These are phyloP conservation scores for Solanum arcanum DNA, from an alignment of 257 asterid species.

Conservation along the genomic window DNA sequence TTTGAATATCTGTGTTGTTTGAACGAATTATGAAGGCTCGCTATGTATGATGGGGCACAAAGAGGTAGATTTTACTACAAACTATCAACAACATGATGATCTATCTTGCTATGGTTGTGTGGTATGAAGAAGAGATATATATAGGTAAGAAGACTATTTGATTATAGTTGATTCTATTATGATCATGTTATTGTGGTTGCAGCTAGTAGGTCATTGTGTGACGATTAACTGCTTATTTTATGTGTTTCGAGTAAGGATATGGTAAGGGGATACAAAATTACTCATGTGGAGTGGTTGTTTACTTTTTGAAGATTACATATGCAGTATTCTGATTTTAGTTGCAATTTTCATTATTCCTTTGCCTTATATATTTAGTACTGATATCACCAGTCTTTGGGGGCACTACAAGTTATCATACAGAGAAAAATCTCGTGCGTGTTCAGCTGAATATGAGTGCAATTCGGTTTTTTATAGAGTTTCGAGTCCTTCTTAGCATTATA, in stretches of 20 bases:
- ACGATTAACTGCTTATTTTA: too few species aligned
- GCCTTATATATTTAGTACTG: neutral
- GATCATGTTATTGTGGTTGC: neutral
- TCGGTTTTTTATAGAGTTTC: neutral
- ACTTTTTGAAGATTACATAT: neutral
- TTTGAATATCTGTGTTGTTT: neutral
- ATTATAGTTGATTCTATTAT: neutral
- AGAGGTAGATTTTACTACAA: neutral
- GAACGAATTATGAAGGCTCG: neutral
- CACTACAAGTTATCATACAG: too few species aligned
- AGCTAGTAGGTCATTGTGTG: neutral
- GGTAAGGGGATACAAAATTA: neutral
- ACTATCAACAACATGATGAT: neutral
- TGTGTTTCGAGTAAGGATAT: neutral
- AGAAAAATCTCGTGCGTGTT: neutral
- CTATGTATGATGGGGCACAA: neutral
- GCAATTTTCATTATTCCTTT: too few species aligned
- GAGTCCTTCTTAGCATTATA: neutral
- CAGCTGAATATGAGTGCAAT: neutral
- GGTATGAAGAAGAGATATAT: neutral
- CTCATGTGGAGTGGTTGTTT: neutral
- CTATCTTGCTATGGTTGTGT: neutral
- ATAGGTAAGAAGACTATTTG: neutral
- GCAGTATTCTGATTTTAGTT: too few species aligned
- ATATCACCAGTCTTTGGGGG: neutral